Evolutionary conservation across 2,329 filamentous ascomycete species (phyloP), one percentile per base, ranked within the genome.

Genomic region (Sporothrix humicola): DNA sequence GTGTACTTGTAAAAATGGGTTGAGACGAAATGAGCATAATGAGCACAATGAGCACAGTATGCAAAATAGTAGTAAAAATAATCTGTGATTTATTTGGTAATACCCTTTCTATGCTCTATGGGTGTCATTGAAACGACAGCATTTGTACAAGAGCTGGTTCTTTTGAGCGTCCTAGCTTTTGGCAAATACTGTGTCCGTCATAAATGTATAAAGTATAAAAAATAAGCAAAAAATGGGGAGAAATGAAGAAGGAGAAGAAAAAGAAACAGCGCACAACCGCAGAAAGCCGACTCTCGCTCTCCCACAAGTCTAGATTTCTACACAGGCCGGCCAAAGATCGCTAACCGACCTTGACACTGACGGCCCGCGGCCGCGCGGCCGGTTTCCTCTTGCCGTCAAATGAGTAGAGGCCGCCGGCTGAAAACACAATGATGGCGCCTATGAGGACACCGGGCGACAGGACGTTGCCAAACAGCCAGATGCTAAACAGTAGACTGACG

Each of bases 381-480:
- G 81, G 77, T 76, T 82, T 84, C 78, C 82, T 82, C 58, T 81
- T 80, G 71, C 86, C 84, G 76, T 97, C 95, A 78, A 95, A 87
- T 2, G 93, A 95, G 83, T 99, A 99, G 76, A 98, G 81, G 0
- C 91, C 95, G n/a, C 95, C 96, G 0, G 94, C 93, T 15, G 92
- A 88, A 83, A 98, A 99, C 8, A 99, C 96, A 75, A 98, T 85
- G 5, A 89, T 85, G 0, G 95, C 95, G 2, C 96, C 96, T 4
- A 93, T 74, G 71, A 97, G 82, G 75, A 97, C 97, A 54, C 93
- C 91, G 0, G 86, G 83, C 13, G 92, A 89, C 76, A 99, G 85
- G 54, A 87, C 83, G 80, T 99, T 98, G 5, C 95, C 96, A 82
- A 99, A 99, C 1, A 99, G 82, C 88, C 94, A 95, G 74, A 98